These are phyloP conservation scores for Pulicaria dysenterica DNA, from an alignment of 129 eudicot species.

Conservation along the genomic window DNA sequence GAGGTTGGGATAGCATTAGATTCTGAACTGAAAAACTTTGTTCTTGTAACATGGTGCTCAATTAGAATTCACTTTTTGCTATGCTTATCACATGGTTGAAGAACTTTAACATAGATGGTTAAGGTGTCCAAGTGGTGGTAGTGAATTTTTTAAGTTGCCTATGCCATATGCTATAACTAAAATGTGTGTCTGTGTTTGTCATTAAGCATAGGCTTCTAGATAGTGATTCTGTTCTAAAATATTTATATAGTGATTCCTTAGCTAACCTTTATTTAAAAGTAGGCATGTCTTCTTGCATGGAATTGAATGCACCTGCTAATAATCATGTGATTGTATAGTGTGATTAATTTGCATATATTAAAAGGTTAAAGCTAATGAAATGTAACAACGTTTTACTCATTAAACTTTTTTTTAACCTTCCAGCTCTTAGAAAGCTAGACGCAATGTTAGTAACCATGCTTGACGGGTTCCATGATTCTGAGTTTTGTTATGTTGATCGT, in stretches of 20 bases:
- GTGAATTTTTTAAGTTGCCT: slow-evolving; percentile 34
- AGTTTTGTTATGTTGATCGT: slow-evolving; percentile 69
- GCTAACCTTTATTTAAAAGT: slow-evolving; percentile 27
- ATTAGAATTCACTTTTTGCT: slow-evolving; percentile 42
- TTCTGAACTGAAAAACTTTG: slow-evolving; percentile 30
- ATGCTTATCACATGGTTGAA: slow-evolving; percentile 42
- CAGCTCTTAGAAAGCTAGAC: slow-evolving; percentile 71
- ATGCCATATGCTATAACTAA: slow-evolving; percentile 18
- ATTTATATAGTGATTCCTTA: slow-evolving; percentile 20
- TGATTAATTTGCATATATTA: slow-evolving; percentile 17
- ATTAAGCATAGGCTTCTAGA: not conserved
- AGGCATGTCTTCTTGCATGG: slow-evolving; percentile 33
- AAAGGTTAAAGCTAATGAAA: no score
- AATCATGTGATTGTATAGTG: slow-evolving; percentile 26
- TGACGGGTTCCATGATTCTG: slow-evolving; percentile 68
- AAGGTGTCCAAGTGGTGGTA: slow-evolving; percentile 34
- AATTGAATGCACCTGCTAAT: slow-evolving; percentile 13
- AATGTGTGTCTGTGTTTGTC: not conserved
- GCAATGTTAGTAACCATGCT: no score
- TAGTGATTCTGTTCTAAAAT: not conserved
- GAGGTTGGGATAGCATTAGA: slow-evolving; percentile 42
- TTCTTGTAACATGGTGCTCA: slow-evolving; percentile 36
- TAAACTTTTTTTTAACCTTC: slow-evolving; percentile 43
- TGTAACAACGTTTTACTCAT: no score
- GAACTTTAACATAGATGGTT: slow-evolving; percentile 23